Evolutionary conservation across 2,329 filamentous ascomycete genomes (phyloP), one percentile per base, ranked within the genome.

Genomic region (Beauveria varroae): DNA sequence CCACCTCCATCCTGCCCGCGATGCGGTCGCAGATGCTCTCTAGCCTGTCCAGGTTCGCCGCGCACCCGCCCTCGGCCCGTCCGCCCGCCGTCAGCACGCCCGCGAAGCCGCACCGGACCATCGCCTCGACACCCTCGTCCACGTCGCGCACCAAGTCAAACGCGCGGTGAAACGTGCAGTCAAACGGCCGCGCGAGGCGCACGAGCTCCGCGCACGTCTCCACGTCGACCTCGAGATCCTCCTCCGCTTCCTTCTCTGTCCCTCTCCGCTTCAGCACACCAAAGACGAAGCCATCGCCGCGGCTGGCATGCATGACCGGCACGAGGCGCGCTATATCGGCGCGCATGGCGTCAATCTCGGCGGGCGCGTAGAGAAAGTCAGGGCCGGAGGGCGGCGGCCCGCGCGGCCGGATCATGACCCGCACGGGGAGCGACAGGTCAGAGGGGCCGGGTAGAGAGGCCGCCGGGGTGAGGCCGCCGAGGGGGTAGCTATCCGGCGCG

Each of bases 281-380:
- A 64, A 85, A 83, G 8, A 86, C 82, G 65, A 86, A 85, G 1
- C 81, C 81, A 64, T 85, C 83, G 4, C 80, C 81, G 16, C 73
- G 72, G 1, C 66, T 64, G 0, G 70, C 64, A 28, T 73, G 66
- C 57, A 85, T 67, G 3, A 73, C 67, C 0, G 65, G 65, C 53
- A 72, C 75, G 67, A 83, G 76, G 0, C 51, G 63, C 0, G 18
- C 52, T 10, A 85, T 76, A 8, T 71, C 65, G 2, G 64, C 59
- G 46, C 65, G 65, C 82, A 86, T 85, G 5, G 62, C 34, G 10
- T 67, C 65, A 5, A 81, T 66, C 66, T 85, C 81, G 3, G 63
- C 65, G 10, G 71, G 66, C 0, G 73, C 71, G 70, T 85, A 85
- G 57, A 81, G 57, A 63, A 84, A 84, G 65, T 84, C 81, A 14